Percentiles rank a stretch among this genome's conserved stretches.
Conservation (phyloP, 2,329 filamentous ascomycete species). For the Fusarium metavorans region DNA sequence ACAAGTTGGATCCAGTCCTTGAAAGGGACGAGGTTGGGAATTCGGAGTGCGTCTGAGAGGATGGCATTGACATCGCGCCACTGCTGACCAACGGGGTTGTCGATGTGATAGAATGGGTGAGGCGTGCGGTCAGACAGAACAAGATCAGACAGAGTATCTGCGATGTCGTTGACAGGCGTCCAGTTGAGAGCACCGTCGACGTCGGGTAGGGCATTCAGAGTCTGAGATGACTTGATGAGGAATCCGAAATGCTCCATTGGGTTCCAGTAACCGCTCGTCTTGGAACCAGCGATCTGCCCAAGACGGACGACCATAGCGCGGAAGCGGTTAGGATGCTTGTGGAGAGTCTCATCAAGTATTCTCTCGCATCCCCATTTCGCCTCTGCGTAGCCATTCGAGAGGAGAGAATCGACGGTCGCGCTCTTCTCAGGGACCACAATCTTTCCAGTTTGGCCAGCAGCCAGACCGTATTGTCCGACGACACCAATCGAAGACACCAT, state of each 20-base stretch:
- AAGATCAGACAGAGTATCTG: conserved; percentile 10
- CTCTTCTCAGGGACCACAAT: conserved; percentile 27
- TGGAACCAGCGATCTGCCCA: conserved; percentile 38
- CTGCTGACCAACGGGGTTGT: conserved; percentile 29
- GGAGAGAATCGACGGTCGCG: conserved; percentile 19
- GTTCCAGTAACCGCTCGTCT: conserved; percentile 40
- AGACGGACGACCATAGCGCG: conserved; percentile 37
- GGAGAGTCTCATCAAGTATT: conserved; percentile 38
- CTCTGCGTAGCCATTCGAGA: conserved; percentile 35
- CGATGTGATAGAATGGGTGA: conserved; percentile 26
- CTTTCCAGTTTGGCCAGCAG: conserved; percentile 19
- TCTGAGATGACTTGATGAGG: conserved; percentile 38
- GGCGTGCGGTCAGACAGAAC: conserved; percentile 10
- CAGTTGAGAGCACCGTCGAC: conserved; percentile 27
- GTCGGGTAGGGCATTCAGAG: conserved; percentile 27
- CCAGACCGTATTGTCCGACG: conserved; percentile 22
- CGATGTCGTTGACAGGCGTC: conserved; percentile 32
- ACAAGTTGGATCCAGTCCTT: conserved; percentile 24
- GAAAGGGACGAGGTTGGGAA: conserved; percentile 18
- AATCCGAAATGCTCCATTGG: conserved; percentile 41
- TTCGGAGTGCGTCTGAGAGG: conserved; percentile 16
- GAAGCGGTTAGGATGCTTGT: conserved; percentile 31
- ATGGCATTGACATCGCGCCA: conserved; percentile 32
- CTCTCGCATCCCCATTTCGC: conserved; percentile 40
- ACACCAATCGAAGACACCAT: conserved; percentile 27